phyloP scores from a whole-genome alignment of 2,329 filamentous ascomycete species.

The Rugonectria rugulosa region DNA sequence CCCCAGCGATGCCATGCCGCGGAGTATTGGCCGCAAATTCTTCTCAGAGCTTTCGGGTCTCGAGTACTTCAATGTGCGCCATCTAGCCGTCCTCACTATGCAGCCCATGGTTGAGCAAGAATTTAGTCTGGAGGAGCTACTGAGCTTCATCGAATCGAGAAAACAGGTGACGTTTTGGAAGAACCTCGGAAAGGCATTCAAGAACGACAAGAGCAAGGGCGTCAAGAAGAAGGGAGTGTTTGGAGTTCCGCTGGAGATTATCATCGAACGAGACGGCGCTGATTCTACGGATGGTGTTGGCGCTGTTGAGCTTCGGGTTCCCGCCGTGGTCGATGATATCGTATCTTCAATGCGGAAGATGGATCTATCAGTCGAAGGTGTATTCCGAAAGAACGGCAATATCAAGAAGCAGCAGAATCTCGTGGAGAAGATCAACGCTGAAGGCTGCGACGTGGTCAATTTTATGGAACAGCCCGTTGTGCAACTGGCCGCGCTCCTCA shows the following conservation, averaged over 20 bases:
- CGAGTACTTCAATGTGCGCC: constrained; percentile 97
- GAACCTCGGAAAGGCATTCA: constrained; percentile 96
- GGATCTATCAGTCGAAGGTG: constrained; percentile 98
- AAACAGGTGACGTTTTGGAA: constrained; percentile 95
- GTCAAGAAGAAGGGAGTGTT: constrained; percentile 95
- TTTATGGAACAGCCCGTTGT: constrained; percentile 90
- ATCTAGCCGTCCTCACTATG: constrained; percentile 94
- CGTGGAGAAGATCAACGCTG: constrained; percentile 83
- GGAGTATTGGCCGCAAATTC: constrained; percentile 75
- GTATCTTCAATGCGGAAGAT: constrained; percentile 96
- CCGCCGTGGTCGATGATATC: constrained; percentile 93
- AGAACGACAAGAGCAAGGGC: constrained; percentile 78
- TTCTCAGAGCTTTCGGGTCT: constrained; percentile 95
- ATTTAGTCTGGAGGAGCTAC: constrained; percentile 92
- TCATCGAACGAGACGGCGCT: constrained; percentile 92
- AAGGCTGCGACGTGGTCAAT: constrained; percentile 85
- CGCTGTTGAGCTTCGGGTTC: constrained; percentile 87
- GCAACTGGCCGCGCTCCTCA: constrained; percentile 90
- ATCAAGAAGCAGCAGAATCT: constrained; percentile 92
- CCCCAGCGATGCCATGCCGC: constrained; percentile 59
- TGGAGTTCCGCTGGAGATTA: constrained; percentile 84
- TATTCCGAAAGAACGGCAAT: constrained; percentile 99
- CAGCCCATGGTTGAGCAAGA: constrained; percentile 88
- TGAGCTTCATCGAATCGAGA: constrained; percentile 90
- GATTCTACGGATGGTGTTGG: constrained; percentile 98